Evolutionary conservation across 768 basidiomycete genomes (phyloP).

Genomic region (Pisolithus sp.): DNA sequence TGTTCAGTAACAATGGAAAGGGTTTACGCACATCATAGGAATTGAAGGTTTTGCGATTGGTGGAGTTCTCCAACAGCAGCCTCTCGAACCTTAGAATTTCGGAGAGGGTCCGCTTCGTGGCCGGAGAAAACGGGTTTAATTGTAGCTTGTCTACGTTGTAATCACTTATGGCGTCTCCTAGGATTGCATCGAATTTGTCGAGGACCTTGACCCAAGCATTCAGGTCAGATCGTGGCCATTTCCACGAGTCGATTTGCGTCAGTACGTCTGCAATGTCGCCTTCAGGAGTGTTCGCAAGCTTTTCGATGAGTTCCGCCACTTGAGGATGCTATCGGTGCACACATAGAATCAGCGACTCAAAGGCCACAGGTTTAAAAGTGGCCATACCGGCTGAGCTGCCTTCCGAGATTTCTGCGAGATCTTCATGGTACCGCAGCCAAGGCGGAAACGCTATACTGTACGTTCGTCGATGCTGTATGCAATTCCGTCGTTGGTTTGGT

Average conservation of each 20-base stretch:
- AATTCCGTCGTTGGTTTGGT: not conserved
- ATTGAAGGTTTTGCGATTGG: constrained; percentile 91
- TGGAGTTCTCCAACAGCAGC: constrained; percentile 92
- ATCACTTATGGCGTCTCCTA: constrained; percentile 75
- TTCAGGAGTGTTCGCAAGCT: constrained; percentile 56
- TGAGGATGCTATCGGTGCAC: constrained; percentile 53
- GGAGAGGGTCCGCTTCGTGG: constrained; percentile 66
- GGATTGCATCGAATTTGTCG: constrained; percentile 88
- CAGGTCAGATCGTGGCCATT: constrained; percentile 93
- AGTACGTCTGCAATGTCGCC: constrained; percentile 69
- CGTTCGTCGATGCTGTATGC: constrained; percentile 8
- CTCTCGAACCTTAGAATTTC: constrained; percentile 87
- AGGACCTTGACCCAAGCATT: constrained; percentile 95
- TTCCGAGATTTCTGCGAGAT: constrained; percentile 83
- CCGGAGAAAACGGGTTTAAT: constrained; percentile 66
- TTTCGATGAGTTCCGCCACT: constrained; percentile 74
- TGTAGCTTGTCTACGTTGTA: constrained; percentile 87
- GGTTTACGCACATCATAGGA: constrained; percentile 86
- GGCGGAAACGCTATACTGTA: constrained; percentile 24
- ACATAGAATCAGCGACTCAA: constrained; percentile 11
- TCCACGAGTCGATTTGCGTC: constrained; percentile 72
- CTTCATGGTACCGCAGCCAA: constrained; percentile 69
- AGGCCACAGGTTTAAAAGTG: constrained; percentile 2
- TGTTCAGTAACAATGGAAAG: constrained; percentile 2
- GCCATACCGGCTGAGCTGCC: constrained; percentile 66